Evolutionary conservation across 2,329 filamentous ascomycete genomes (phyloP), one percentile per base, ranked within the genome.

Genomic region (Metarhizium robertsii): DNA sequence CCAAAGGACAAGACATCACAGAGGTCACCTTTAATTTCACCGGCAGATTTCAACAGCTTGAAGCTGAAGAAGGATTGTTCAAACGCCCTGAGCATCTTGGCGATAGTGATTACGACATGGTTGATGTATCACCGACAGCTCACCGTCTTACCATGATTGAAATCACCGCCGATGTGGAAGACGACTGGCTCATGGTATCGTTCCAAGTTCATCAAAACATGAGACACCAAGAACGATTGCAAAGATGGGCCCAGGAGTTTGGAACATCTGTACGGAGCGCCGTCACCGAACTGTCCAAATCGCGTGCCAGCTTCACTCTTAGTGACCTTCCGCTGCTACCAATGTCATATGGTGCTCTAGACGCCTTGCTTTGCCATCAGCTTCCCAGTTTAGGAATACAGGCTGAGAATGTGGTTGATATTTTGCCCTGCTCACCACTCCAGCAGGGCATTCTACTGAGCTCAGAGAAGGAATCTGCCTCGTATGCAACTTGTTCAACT

Each of bases 11-110:
- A 56, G 64, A 64, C n/a, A 62, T 66, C 0, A 69, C 75, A 57
- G 78, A 80, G 59, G 58, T 80, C 2, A 63, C 74, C 0, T 78
- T 80, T 66, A 79, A 80, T 61, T 80, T 76, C 56, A 74, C 10
- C 65, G 72, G 52, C 71, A 42, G 53, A 10, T 59, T 71, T 53
- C 75, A 78, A 59, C 73, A 76, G 46, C 65, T 76, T 2, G 74
- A 78, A 54, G 62, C 66, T 0, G 61, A 67, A 2, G 70, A 69
- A 10, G 57, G 53, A 4, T 20, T 60, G 13, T 58, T 60, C 42
- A 53, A 47, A 18, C 36, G 53, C 10, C 13, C 29, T 6, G 38
- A 56, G 3, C 29, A 50, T 50, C 11, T 36, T 2, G 47, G 47
- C 18, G 40, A 55, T 4, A 30, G 36, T 43, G 38, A 55, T 20